Evolutionary conservation across 1,284 basidiomycete species (phyloP), one percentile per base, ranked within the genome.

Genomic region (Chalciporus sp.): DNA sequence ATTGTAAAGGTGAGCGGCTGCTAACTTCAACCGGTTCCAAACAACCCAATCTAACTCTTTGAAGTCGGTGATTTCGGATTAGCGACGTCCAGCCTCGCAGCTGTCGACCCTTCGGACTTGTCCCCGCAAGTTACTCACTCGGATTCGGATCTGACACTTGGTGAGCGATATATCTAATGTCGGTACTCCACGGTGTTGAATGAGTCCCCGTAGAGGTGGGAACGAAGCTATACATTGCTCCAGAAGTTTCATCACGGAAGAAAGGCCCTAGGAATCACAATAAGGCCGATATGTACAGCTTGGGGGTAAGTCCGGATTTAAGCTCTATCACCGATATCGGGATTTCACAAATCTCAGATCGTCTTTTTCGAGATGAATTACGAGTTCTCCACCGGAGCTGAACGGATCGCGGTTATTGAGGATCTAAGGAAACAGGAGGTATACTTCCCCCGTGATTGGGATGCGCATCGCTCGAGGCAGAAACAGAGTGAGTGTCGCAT

Each of bases 351-450:
- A 40, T 42, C 43, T 7, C 47, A 92, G 88, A 88, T 98, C 63
- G 95, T 98, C 27, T 96, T 98, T 73, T 98, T 98, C 66, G 95
- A 98, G 76, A 97, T 98, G 94, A 94, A 95, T 68, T 94, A 90
- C 75, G 64, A 71, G 19, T 96, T 97, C 73, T 79, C 82, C n/a
- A 98, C 95, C 0, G 87, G 85, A 2, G 84, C 92, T 51, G 95
- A 98, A 68, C 85, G 95, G 14, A 90, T 92, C 42, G 82, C 82
- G 3, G 91, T 95, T 16, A 80, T 98, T 7, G 88, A 90, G 58
- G 85, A 87, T 47, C 70, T 97, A 33, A 78, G 95, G 11, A 85
- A 83, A 58, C 85, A 86, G 0, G 74, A 80, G 5, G 83, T 96
- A 37, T 76, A 80, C 39, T 94, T 98, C 63, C 95, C 95, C 1